Conservation (phyloP, 495 filamentous ascomycete genomes). For the Schizothecium vesticola region DNA sequence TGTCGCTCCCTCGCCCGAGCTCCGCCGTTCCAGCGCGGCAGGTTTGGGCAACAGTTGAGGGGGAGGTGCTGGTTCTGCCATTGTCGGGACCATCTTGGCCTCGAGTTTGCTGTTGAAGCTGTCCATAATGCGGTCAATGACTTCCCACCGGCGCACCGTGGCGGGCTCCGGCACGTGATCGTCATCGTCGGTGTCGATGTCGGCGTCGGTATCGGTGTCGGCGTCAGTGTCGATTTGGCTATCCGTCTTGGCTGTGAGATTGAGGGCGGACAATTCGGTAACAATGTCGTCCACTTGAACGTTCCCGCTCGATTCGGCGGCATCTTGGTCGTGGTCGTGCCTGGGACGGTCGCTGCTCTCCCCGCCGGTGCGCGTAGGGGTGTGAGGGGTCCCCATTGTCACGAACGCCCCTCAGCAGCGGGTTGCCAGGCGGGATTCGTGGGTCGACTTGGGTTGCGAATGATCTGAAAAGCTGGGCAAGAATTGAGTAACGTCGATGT, state of each 20-base stretch:
- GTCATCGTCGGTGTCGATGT: not conserved
- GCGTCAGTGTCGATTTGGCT: not conserved
- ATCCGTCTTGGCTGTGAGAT: not conserved
- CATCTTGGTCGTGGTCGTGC: no score
- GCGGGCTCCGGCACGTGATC: not conserved
- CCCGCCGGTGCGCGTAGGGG: not conserved
- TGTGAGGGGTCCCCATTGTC: not conserved
- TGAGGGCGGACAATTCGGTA: not conserved
- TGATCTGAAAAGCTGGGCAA: not conserved
- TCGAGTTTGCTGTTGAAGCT: conserved; percentile 21
- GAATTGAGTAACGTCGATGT: not conserved
- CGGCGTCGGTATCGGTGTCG: not conserved
- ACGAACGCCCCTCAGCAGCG: not conserved
- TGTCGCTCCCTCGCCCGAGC: not conserved
- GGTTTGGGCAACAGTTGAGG: not conserved
- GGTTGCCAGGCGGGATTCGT: not conserved
- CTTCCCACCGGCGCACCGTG: conserved; percentile 3
- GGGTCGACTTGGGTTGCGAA: not conserved
- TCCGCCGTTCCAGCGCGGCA: not conserved
- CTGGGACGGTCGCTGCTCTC: not conserved
- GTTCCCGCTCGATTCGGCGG: not conserved
- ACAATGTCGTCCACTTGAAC: not conserved
- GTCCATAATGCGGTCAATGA: conserved; percentile 24
- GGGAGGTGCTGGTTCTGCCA: not conserved
- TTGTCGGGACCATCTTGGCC: conserved; percentile 12